A percentile compares a stretch with the other conserved stretches of the same genome.
Evolutionary conservation across 228 moss, liverwort and hornwort genomes (phyloP).

Genomic region (Sphagnum fallax): DNA sequence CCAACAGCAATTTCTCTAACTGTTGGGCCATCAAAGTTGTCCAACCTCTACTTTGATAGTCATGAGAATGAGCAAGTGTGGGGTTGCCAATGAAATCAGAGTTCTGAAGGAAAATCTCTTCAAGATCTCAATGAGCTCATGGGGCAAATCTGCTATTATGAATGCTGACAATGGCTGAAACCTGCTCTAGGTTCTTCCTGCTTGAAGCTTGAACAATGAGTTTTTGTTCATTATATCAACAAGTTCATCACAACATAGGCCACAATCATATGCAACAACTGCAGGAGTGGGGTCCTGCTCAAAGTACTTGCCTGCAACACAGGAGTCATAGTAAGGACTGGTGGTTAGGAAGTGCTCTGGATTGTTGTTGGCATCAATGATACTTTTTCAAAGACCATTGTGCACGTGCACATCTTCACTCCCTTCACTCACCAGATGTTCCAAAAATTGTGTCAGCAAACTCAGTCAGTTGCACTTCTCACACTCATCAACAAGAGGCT

Average conservation of each 20-base stretch:
- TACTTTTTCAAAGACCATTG: constrained; percentile 78
- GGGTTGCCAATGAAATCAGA: constrained; percentile 95
- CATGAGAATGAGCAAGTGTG: constrained; percentile 80
- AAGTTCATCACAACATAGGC: constrained; percentile 86
- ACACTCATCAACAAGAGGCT: constrained; percentile 81
- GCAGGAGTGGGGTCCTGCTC: constrained; percentile 86
- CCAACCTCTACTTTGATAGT: constrained; percentile 88
- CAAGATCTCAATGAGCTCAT: constrained; percentile 87
- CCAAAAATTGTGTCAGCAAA: constrained; percentile 73
- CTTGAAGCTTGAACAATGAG: constrained; percentile 93
- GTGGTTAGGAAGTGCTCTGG: constrained; percentile 84
- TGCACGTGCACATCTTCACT: constrained; percentile 94
- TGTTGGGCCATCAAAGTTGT: constrained; percentile 92
- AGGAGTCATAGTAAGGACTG: constrained; percentile 77
- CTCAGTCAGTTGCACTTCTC: constrained; percentile 88
- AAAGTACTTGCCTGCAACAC: constrained; percentile 84
- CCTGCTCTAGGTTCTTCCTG: constrained; percentile 88
- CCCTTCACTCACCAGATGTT: constrained; percentile 85
- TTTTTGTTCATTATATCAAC: constrained; percentile 84
- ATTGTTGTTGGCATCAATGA: constrained; percentile 76
- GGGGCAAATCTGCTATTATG: constrained; percentile 81
- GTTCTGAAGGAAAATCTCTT: constrained; percentile 88
- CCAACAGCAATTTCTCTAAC: constrained; percentile 90
- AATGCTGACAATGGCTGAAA: constrained; percentile 93
- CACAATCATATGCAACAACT: constrained; percentile 82